Base-by-base conservation (phyloP, 352 stramenopile species). In the Globisporangium cederbergense region DNA sequence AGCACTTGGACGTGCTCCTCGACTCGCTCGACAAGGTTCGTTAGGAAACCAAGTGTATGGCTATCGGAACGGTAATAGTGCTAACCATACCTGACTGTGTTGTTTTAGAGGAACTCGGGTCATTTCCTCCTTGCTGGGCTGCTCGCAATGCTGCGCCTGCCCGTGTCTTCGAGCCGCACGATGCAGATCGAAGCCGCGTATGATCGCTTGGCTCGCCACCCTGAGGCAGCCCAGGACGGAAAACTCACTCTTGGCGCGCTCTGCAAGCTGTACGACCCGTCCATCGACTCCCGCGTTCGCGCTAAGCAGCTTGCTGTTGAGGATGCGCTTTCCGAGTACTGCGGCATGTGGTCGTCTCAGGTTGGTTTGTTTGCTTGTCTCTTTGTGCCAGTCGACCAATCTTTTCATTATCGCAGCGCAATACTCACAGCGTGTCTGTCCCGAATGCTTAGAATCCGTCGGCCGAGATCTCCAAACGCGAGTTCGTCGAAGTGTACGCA, bases 1-100 rank as follows among this genome's bases (percentile, higher is more conserved):
- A 93, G 46, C 87, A 95, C 43, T 67, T 91, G 13, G 83, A 93
- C 32, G 58, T 91, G 58, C 68, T 90, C 34, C 85, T 94, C 22
- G 71, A 88, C 58, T 75, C 68, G 34, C 86, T 91, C 49, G 87
- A 93, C 69, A 86, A 86, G 64, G 74, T 49, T 25, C 14, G 0
- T 32, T 47, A 9, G 14, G 14, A 6, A 18, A 45, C 10, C 25
- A 45, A 13, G 10, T 45, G 8, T 16, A 13, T 45, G 38, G 9
- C 0, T 10, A 45, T 45, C 10, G 38, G 16, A 45, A 45, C 16
- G 10, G 0, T 45, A 1, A 5, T 6, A 18, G 13, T 18, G 38
- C 38, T 45, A 18, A 45, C 38, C 13, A 11, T 45, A 45, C 38
- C 38, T 28, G 30, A 42, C 36, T 42, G 7, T 56, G 14, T 47